Percentiles rank a stretch among this genome's conserved stretches.
Evolutionary conservation across 306 rosid species (phyloP).

Genomic region (Mucuna pruriens): DNA sequence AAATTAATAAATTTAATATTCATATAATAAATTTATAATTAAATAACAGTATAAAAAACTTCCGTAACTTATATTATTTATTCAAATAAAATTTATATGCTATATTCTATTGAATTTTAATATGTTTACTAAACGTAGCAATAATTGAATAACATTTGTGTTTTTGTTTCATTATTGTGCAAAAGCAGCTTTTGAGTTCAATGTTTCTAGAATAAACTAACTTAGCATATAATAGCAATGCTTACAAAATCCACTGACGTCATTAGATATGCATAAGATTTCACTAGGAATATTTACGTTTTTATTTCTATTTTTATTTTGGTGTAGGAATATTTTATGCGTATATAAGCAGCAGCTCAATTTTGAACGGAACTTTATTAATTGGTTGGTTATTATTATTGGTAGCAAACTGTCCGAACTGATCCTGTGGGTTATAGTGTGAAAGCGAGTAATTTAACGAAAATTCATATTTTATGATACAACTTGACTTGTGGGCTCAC

Average conservation of each 20-base stretch:
- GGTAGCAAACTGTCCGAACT: too few relatives aligned
- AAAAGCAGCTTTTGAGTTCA: neutral
- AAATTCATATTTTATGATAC: too few relatives aligned
- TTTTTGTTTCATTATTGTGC: neutral
- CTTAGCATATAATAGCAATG: neutral
- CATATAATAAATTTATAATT: too few relatives aligned
- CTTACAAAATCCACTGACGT: neutral
- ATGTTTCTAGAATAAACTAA: neutral
- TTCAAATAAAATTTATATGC: neutral
- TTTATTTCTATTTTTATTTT: too few relatives aligned
- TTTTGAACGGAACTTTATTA: neutral
- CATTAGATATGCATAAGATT: neutral
- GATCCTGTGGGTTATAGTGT: too few relatives aligned
- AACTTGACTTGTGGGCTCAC: too few relatives aligned
- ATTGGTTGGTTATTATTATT: neutral
- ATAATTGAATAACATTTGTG: neutral
- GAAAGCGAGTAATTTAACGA: too few relatives aligned
- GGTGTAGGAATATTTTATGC: too few relatives aligned
- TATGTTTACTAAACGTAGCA: neutral
- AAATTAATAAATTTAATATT: too few relatives aligned
- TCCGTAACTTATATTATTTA: too few relatives aligned
- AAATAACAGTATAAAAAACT: too few relatives aligned
- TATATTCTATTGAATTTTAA: neutral
- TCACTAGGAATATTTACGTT: neutral
- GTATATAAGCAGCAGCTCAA: neutral